Evolutionary conservation across 441 rosid species (phyloP).

Genomic region (Hypseocharis bilobata): DNA sequence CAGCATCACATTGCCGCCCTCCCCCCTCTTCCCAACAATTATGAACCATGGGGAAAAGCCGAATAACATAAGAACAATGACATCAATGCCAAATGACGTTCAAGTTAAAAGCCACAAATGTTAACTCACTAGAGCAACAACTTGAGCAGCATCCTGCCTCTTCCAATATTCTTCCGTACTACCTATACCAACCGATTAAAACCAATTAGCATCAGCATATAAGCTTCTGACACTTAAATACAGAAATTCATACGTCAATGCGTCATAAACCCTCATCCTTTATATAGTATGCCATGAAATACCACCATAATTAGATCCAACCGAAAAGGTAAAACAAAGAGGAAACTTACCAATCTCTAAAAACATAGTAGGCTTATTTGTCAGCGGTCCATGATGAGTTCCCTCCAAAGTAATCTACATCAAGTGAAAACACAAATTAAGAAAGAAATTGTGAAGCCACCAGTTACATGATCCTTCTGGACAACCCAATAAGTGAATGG

Average conservation of each 20-base stretch:
- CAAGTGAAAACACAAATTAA: too few relatives aligned
- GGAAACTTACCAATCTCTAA: constrained; percentile 53
- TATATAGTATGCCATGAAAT: background rate
- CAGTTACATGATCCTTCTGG: too few relatives aligned
- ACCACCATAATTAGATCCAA: background rate
- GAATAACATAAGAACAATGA: background rate
- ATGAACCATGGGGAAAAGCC: background rate
- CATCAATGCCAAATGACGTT: background rate
- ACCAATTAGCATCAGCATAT: background rate
- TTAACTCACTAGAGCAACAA: constrained; percentile 64
- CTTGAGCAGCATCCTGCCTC: constrained; percentile 80
- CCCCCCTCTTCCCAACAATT: background rate
- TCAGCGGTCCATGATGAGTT: constrained; percentile 76
- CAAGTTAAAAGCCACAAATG: constrained; percentile 7
- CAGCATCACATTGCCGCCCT: background rate
- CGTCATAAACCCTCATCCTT: background rate
- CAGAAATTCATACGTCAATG: background rate
- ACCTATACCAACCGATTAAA: constrained; percentile 33
- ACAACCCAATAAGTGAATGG: too few relatives aligned
- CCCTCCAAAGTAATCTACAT: constrained; percentile 71
- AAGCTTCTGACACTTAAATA: background rate
- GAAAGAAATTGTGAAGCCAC: too few relatives aligned
- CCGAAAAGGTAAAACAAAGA: background rate
- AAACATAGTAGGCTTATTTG: constrained; percentile 67
- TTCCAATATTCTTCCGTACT: constrained; percentile 85